Evolutionary conservation across 2,329 filamentous ascomycete species (phyloP), one percentile per base, ranked within the genome.

Genomic region (Fusarium keratoplasticum): DNA sequence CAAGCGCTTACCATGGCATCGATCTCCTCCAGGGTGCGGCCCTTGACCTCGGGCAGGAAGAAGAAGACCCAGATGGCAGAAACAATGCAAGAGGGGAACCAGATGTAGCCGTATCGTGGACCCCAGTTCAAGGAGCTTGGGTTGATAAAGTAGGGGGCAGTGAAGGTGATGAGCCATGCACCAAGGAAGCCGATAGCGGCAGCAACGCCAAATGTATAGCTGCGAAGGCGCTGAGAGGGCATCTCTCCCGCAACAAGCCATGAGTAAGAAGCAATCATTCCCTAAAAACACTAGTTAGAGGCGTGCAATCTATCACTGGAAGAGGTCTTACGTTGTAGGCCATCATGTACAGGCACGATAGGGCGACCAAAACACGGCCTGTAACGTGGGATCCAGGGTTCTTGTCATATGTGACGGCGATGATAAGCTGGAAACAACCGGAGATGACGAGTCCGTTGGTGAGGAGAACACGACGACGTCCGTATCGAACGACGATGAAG

Each of bases 261-360:
- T 1, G 75, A 76, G 57, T 77, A 77, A 0, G 75, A 68, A 3
- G 75, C 75, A 8, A 77, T 72, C 75, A 77, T 77, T 11, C 75
- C 75, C 75, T 77, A 38, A 20, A 20, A 11, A 16, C 2, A 6
- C 0, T 4, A 38, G 14, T n/a, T 4, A 31, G 0, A 1, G 1
- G 10, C 40, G 7, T 2, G 9, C 4, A 14, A 9, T 0, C 2
- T 0, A 5, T 18, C 2, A 1, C 9, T 8, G 4, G 6, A 3
- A 4, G 3, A 7, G 2, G 0, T 7, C 71, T 72, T 36, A 77
- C 75, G 9, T 77, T 77, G 14, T 77, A 77, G 1, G 67, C 58
- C 29, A 76, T 60, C 73, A 77, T 77, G 11, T 77, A 77, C 7
- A 77, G 35, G 16, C 75, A 77, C 1, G 71, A 77, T 2, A 77